phyloP scores from a whole-genome alignment of 148 eudicot species.

The Cornus florida region DNA sequence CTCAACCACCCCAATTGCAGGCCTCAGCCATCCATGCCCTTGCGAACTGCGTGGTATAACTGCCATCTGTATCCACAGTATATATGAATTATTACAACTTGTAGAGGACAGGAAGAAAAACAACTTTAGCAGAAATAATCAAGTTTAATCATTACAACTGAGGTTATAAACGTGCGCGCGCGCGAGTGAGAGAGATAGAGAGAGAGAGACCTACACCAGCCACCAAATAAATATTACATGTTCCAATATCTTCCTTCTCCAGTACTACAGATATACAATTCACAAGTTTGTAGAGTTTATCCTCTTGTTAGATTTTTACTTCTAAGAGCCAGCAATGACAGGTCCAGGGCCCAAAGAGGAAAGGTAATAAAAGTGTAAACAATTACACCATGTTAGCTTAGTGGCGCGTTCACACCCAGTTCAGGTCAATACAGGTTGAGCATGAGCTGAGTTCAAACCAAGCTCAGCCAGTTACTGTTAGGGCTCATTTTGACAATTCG shows the following conservation, averaged over 20 bases:
- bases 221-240: not conserved
- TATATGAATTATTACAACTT: not conserved
- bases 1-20: constrained; percentile 35
- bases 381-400: not conserved
- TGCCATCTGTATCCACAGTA: constrained; percentile 20
- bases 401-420: not conserved
- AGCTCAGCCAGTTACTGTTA: not conserved
- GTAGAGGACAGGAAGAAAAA: not conserved
- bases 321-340: not conserved
- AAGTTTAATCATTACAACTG: not conserved
- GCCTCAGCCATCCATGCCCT: constrained; percentile 39
- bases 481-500: not conserved
- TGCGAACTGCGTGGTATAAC: constrained; percentile 24
- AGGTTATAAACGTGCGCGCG: no score
- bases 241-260: not conserved
- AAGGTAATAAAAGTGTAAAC: not conserved
- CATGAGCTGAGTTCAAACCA: not conserved
- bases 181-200: not conserved
- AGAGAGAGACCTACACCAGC: not conserved
- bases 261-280: no score
- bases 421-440: not conserved
- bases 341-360: not conserved
- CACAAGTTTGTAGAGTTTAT: not conserved
- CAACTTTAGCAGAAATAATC: not conserved
- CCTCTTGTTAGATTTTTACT: not conserved